A percentile compares a stretch with the other conserved stretches of the same genome.
phyloP scores from a whole-genome alignment of 208 protist species.

The Trypanosoma mega region DNA sequence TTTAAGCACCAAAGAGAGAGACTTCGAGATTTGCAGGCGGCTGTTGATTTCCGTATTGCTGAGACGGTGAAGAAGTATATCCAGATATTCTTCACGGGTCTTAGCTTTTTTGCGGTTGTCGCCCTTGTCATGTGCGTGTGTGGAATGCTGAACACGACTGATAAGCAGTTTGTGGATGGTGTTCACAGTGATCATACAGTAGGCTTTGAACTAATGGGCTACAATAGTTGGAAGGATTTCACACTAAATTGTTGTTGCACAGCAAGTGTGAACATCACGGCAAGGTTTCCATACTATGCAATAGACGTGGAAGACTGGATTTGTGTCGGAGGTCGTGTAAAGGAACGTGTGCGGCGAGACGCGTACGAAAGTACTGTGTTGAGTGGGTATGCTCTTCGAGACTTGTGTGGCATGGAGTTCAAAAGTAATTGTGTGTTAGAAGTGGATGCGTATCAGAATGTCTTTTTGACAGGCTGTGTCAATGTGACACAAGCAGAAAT shows the following conservation, averaged over 20 bases:
- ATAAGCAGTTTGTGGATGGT: constrained; percentile 42
- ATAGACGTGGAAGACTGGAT: constrained; percentile 73
- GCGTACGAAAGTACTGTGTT: constrained; percentile 24
- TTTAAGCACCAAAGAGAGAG: constrained; percentile 41
- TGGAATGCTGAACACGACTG: constrained; percentile 47
- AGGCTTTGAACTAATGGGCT: constrained; percentile 43
- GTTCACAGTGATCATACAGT: constrained; percentile 14
- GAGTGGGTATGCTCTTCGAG: constrained; percentile 55
- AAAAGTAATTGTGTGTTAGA: constrained; percentile 39
- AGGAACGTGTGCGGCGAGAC: constrained; percentile 72
- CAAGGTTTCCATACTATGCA: constrained; percentile 54
- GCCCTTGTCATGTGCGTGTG: constrained; percentile 43
- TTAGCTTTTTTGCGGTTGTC: constrained; percentile 41
- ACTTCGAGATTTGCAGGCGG: constrained; percentile 43
- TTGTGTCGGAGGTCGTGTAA: constrained; percentile 61
- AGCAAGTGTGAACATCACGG: constrained; percentile 21
- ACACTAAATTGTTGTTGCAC: constrained; percentile 65
- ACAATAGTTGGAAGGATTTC: constrained; percentile 54
- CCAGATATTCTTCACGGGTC: constrained; percentile 42
- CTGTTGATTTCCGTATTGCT: constrained; percentile 58
- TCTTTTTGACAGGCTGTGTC: constrained; percentile 28
- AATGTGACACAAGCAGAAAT: background rate
- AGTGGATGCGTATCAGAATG: constrained; percentile 1
- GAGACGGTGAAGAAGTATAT: constrained; percentile 39
- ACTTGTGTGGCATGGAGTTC: constrained; percentile 70